Conservation (phyloP, 202 grass and related monocot species). For the Dendrocalamus latiflorus region DNA sequence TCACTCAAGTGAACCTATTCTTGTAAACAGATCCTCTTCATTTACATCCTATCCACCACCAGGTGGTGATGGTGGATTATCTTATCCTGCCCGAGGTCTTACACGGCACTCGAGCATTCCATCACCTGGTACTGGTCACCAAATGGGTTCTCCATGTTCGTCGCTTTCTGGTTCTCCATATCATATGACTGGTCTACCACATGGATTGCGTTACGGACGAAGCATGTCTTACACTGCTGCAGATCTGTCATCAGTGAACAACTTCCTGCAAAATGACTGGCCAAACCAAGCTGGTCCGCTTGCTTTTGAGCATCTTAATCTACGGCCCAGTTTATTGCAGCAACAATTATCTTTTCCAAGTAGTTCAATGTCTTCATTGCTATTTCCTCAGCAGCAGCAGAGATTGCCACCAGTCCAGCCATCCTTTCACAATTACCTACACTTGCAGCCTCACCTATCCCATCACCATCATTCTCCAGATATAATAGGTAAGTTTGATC, state of each 20-base stretch:
- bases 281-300: conserved; percentile 35
- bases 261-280: conserved; percentile 38
- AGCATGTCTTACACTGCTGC: conserved; percentile 42
- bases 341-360: conserved; percentile 46
- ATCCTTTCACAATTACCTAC: conserved; percentile 43
- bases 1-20: conserved; percentile 51
- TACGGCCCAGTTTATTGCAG: conserved; percentile 33
- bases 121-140: conserved; percentile 50
- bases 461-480: conserved; percentile 40
- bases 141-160: conserved; percentile 44
- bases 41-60: conserved; percentile 56
- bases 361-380: conserved; percentile 45
- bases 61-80: conserved; percentile 19
- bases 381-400: conserved; percentile 58
- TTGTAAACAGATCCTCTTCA: conserved; percentile 40
- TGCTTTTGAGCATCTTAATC: conserved; percentile 44
- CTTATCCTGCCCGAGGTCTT: conserved; percentile 45
- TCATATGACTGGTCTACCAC: conserved; percentile 41
- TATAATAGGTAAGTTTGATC: conserved; percentile 43
- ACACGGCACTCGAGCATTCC: conserved; percentile 78
- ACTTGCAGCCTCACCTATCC: conserved; percentile 48
- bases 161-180: conserved; percentile 50
- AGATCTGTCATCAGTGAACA: conserved; percentile 31
- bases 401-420: conserved; percentile 44
- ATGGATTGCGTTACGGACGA: conserved; percentile 36